phyloP scores from a whole-genome alignment of 1,284 basidiomycete genomes.

The Schizophyllum commune region DNA sequence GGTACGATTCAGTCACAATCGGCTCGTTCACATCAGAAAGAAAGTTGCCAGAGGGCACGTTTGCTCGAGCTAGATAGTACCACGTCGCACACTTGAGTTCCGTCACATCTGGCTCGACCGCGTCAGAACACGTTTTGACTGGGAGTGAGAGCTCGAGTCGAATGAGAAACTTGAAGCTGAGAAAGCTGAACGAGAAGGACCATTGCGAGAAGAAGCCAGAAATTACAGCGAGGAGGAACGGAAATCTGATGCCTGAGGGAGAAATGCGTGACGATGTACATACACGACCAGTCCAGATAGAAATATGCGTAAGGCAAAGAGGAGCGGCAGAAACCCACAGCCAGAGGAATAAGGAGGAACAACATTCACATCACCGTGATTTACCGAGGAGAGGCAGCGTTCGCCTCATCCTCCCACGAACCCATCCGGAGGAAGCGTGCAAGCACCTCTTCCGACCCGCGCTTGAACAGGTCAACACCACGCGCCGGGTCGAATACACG shows the following conservation, averaged over 20 bases:
- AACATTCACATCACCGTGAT: not conserved
- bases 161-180: not conserved
- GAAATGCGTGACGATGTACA: not conserved
- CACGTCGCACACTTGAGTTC: too few species aligned
- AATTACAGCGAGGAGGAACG: not conserved
- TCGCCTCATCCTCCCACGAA: conserved; percentile 52
- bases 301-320: not conserved
- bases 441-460: conserved; percentile 75
- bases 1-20: too few species aligned
- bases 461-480: conserved; percentile 74
- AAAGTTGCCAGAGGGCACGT: too few species aligned
- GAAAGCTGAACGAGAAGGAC: not conserved
- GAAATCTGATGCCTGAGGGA: not conserved
- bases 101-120: too few species aligned
- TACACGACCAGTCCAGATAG: not conserved
- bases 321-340: not conserved
- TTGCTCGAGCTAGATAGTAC: too few species aligned
- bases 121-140: too few species aligned
- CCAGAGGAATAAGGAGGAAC: not conserved
- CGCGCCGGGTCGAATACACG: conserved; percentile 75
- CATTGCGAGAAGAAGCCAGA: not conserved
- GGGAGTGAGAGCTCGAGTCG: too few species aligned
- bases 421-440: conserved; percentile 72
- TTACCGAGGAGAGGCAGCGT: conserved; percentile 10
- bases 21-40: too few species aligned